Percentiles rank a stretch among this genome's conserved stretches.
phyloP scores from a whole-genome alignment of 176 grass and related monocot species.

The Avena atlantica region DNA sequence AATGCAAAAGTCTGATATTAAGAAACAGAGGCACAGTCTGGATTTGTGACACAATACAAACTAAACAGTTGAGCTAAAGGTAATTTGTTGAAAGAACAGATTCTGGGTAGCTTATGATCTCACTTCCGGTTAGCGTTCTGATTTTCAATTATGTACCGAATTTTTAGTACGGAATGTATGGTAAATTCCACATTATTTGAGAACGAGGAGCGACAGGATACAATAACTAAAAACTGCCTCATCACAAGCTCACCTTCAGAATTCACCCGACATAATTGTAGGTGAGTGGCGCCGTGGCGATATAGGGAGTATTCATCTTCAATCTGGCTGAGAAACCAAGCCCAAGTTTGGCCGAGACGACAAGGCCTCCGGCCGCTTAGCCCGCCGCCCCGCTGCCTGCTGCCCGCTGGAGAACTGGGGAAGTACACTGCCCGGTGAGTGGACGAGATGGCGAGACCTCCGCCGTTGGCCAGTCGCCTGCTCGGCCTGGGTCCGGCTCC shows the following conservation, averaged over 20 bases:
- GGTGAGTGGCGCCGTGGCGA: neutral
- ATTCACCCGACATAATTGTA: neutral
- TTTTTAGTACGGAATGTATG: neutral
- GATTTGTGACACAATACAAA: neutral
- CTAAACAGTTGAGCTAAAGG: neutral
- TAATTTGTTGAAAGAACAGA: neutral
- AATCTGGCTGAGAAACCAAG: too few species aligned
- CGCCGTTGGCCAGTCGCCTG: too few species aligned
- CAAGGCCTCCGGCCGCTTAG: too few species aligned
- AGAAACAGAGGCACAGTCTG: neutral
- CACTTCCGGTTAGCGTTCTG: neutral
- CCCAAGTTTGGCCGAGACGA: too few species aligned
- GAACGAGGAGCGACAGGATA: neutral
- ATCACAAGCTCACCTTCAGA: neutral
- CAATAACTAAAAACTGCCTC: neutral
- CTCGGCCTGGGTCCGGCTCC: too few species aligned
- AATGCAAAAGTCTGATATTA: neutral
- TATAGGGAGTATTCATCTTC: neutral
- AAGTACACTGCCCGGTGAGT: too few species aligned
- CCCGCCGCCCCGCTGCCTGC: too few species aligned
- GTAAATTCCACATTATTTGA: neutral
- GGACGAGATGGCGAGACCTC: too few species aligned
- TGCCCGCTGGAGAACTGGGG: too few species aligned
- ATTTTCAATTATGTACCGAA: neutral
- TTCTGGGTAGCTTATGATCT: neutral